These are phyloP conservation scores for Daldinia caldariorum DNA, from an alignment of 495 filamentous ascomycete genomes.

Conservation along the genomic window DNA sequence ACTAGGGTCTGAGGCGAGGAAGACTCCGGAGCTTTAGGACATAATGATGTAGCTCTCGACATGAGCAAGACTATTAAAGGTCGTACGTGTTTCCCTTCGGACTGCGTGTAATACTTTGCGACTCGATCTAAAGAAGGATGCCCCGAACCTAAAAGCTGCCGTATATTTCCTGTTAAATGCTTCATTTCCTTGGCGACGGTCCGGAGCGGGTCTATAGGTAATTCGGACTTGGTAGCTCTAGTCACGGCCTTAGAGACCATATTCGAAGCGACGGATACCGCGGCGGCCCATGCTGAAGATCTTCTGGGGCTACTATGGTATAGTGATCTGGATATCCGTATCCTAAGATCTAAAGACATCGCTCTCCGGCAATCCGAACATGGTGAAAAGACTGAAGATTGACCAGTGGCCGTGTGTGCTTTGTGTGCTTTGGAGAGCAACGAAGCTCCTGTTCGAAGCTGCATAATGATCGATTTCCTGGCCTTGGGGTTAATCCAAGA, in stretches of 20 bases:
- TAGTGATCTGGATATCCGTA: conserved; percentile 48
- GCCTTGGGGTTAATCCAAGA: conserved; percentile 30
- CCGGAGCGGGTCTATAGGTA: conserved; percentile 77
- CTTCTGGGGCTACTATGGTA: conserved; percentile 53
- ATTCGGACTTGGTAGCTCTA: conserved; percentile 63
- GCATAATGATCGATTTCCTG: conserved; percentile 49
- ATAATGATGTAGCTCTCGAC: conserved; percentile 87
- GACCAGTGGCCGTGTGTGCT: conserved; percentile 34
- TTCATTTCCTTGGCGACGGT: conserved; percentile 96
- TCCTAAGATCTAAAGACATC: conserved; percentile 46
- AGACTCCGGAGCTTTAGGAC: conserved; percentile 69
- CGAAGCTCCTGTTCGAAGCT: conserved; percentile 53
- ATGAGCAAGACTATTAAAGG: conserved; percentile 94
- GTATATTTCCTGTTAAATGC: conserved; percentile 88
- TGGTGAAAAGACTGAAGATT: conserved; percentile 42
- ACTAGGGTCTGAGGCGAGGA: conserved; percentile 48
- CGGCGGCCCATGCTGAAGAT: conserved; percentile 62
- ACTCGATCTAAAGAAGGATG: conserved; percentile 94
- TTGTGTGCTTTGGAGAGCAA: conserved; percentile 48
- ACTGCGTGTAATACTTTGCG: conserved; percentile 97
- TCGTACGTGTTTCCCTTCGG: conserved; percentile 95
- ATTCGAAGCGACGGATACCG: conserved; percentile 80
- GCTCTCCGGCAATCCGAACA: conserved; percentile 53
- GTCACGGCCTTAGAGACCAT: conserved; percentile 75
- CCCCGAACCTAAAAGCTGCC: conserved; percentile 86